Conservation (phyloP, 805 yeast genomes). For the Metschnikowia corniflorae region DNA sequence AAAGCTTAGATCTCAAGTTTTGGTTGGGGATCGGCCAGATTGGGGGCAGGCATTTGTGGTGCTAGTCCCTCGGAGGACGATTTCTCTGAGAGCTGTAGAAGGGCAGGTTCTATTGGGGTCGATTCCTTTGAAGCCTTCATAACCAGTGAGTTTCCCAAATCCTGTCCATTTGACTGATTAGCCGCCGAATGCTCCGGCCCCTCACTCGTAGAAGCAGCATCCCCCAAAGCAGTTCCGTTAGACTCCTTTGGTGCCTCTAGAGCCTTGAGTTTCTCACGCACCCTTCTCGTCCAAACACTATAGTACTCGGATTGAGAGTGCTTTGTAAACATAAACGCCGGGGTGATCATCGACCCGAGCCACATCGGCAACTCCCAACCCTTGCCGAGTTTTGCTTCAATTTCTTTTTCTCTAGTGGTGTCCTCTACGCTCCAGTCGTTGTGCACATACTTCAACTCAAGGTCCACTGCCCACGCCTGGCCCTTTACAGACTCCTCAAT, state of each 20-base stretch:
- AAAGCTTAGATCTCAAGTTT: no score
- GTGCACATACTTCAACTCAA: constrained; percentile 45
- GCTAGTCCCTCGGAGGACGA: no score
- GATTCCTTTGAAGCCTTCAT: no score
- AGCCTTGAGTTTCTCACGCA: constrained; percentile 9
- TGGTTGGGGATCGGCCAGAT: no score
- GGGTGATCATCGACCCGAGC: constrained; percentile 36
- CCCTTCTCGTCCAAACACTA: constrained; percentile 28
- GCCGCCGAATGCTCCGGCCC: no score
- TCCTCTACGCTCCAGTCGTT: constrained; percentile 25
- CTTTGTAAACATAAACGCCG: constrained; percentile 28
- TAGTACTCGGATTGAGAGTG: constrained; percentile 29
- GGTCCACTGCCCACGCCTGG: constrained; percentile 59
- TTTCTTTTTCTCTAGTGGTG: constrained; percentile 23
- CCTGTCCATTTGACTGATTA: no score
- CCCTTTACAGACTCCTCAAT: constrained; percentile 52
- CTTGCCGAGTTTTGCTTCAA: constrained; percentile 28
- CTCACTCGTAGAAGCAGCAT: no score
- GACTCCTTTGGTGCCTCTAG: background rate
- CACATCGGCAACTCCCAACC: constrained; percentile 29
- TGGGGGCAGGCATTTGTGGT: no score
- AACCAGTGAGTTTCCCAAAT: no score
- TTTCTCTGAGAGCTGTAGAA: no score
- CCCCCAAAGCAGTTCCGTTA: no score
- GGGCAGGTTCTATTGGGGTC: no score